These are phyloP conservation scores for Serendipita indica DNA, from an alignment of 768 basidiomycete species.

Conservation along the genomic window DNA sequence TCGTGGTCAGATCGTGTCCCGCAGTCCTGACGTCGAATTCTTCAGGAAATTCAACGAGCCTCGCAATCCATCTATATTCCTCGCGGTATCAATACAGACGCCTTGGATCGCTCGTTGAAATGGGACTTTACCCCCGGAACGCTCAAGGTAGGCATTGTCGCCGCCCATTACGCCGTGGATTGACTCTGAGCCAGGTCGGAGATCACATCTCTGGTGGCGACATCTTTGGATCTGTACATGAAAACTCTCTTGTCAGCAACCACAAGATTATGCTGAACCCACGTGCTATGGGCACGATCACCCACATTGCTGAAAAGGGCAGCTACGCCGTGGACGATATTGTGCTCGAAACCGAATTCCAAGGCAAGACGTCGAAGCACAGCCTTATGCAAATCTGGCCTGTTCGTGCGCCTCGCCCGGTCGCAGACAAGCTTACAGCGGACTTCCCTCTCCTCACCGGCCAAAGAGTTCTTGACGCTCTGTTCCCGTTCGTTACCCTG, in stretches of 20 bases:
- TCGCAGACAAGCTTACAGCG: constrained; percentile 89
- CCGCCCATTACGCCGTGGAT: not conserved
- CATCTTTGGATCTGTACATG: constrained; percentile 87
- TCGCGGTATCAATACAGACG: constrained; percentile 94
- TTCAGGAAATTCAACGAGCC: constrained; percentile 81
- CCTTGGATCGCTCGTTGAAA: constrained; percentile 69
- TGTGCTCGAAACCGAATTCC: constrained; percentile 93
- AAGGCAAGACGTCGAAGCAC: constrained; percentile 86
- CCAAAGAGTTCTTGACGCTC: constrained; percentile 89
- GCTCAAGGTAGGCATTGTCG: constrained; percentile 43
- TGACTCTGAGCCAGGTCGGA: constrained; percentile 46
- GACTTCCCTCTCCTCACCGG: constrained; percentile 87
- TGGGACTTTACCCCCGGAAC: constrained; percentile 90
- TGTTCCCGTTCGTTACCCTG: constrained; percentile 68
- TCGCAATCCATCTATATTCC: constrained; percentile 99
- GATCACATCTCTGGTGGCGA: constrained; percentile 97
- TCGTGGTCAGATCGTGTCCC: constrained; percentile 12
- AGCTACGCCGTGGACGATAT: constrained; percentile 86
- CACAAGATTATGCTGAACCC: constrained; percentile 97
- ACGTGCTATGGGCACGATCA: constrained; percentile 87
- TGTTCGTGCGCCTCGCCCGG: constrained; percentile 91
- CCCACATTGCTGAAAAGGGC: constrained; percentile 84
- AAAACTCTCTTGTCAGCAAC: constrained; percentile 91
- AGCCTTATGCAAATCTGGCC: constrained; percentile 99
- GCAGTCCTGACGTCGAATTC: not conserved